Evolutionary conservation across 148 eudicot species (phyloP).

Genomic region (Heliamphora exappendiculata): DNA sequence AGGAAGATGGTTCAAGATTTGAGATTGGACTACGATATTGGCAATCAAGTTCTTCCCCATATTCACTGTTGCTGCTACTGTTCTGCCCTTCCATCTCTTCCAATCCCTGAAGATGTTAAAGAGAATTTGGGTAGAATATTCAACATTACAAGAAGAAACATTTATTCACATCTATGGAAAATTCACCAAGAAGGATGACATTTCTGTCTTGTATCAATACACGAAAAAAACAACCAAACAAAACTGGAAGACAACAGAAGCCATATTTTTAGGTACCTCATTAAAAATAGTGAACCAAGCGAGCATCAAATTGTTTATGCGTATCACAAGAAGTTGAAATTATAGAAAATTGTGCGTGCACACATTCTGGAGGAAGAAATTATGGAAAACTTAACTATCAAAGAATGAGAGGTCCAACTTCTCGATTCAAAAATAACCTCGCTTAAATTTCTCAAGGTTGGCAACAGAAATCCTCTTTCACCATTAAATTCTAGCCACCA

Average conservation of each 20-base stretch:
- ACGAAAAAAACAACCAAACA: not conserved
- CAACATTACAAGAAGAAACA: slow-evolving; percentile 6
- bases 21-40: slow-evolving; percentile 23
- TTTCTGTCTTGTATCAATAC: not conserved
- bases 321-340: not conserved
- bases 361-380: not conserved
- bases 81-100: slow-evolving; percentile 35
- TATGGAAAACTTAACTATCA: not conserved
- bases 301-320: not conserved
- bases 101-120: slow-evolving; percentile 31
- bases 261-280: not conserved
- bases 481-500: not conserved
- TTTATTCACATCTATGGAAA: not conserved
- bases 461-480: not conserved
- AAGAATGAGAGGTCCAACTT: not conserved
- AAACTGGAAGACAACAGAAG: not conserved
- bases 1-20: slow-evolving; percentile 48
- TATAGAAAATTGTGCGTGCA: not conserved
- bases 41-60: slow-evolving; percentile 22
- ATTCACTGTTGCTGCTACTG: slow-evolving; percentile 24
- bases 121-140: not conserved
- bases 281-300: not conserved
- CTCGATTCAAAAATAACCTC: not conserved
- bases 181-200: not conserved
- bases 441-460: not conserved